Base-by-base conservation (phyloP, 2,329 filamentous ascomycete genomes). In the Exophiala viscosa region DNA sequence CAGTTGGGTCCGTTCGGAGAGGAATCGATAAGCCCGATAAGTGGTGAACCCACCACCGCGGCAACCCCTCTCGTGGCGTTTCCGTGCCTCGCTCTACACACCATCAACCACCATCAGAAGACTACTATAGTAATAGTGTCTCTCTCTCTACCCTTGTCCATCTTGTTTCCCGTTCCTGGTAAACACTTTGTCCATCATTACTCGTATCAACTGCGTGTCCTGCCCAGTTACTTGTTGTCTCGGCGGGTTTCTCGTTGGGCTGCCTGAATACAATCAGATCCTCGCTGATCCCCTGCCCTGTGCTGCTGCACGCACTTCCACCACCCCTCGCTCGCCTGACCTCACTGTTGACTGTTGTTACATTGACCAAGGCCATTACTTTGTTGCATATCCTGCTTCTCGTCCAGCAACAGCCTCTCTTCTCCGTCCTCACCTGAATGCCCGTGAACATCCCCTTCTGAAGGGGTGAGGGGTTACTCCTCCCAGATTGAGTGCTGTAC, bases 251-350 rank as follows among this genome's bases (percentile, higher is more conserved):
- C 23, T 28, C 23, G 23, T 28, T 28, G 23, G 23, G 23, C 23
- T 28, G 23, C 23, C 71, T 3, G 54, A 69, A 36, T 48, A 11
- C 45, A 39, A 40, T 17, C 39, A 39, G 39, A 34, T 39, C 40
- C 39, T 36, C 20, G 18, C 32, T 44, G 36, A 31, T 28, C 28
- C 31, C 48, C 39, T 50, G 28, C 32, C 8, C 23, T 28, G 23
- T 43, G 23, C 15, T 28, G 39, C 47, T 28, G 17, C 18, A 31
- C 46, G 15, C 13, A 38, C 15, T n/a, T 28, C 28, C n/a, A 9
- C 36, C 15, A 42, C 47, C 31, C 20, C 45, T 35, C 23, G 28
- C 41, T 54, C 47, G 47, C 31, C 56, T 56, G 53, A 56, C 56
- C 53, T 55, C 45, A 45, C 48, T 39, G 46, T 50, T 40, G 39